Evolutionary conservation across 192 early-diverging fungal species (phyloP).

Genomic region (Gaertneriomyces sp.): DNA sequence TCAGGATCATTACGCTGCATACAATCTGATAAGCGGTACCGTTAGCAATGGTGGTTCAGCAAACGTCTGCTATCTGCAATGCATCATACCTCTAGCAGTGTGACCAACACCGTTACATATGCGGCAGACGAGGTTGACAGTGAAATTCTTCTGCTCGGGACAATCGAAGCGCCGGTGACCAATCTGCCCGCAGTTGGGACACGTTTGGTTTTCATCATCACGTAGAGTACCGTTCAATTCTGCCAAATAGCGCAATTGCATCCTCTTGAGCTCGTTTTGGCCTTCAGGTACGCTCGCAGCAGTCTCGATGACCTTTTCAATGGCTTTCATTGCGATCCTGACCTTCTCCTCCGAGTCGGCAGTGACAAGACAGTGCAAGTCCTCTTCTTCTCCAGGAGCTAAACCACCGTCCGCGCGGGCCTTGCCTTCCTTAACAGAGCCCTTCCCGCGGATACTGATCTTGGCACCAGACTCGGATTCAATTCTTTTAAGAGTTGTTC

Average conservation of each 20-base stretch:
- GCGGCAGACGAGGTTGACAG: slow-evolving; percentile 78
- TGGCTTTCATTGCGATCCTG: slow-evolving; percentile 73
- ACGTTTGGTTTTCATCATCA: slow-evolving; percentile 92
- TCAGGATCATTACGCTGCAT: slow-evolving; percentile 80
- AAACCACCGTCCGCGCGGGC: slow-evolving; percentile 44
- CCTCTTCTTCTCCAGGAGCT: slow-evolving; percentile 61
- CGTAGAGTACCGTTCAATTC: slow-evolving; percentile 93
- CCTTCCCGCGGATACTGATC: slow-evolving; percentile 93
- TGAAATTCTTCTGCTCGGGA: slow-evolving; percentile 81
- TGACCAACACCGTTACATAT: slow-evolving; percentile 90
- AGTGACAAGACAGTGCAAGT: slow-evolving; percentile 85
- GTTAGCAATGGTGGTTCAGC: not conserved
- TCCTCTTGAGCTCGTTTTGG: slow-evolving; percentile 91
- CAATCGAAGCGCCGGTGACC: slow-evolving; percentile 93
- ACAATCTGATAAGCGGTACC: slow-evolving; percentile 64
- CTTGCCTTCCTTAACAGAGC: slow-evolving; percentile 95
- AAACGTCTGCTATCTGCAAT: not conserved
- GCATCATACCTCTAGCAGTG: slow-evolving; percentile 63
- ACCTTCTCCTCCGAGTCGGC: slow-evolving; percentile 90
- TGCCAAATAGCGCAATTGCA: slow-evolving; percentile 91
- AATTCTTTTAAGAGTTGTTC: slow-evolving; percentile 95
- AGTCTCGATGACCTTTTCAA: slow-evolving; percentile 91
- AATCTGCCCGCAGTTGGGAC: slow-evolving; percentile 79
- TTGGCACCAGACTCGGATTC: slow-evolving; percentile 90
- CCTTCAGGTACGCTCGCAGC: slow-evolving; percentile 87